Evolutionary conservation across 495 filamentous ascomycete genomes (phyloP).

Genomic region (Penicillium manginii): DNA sequence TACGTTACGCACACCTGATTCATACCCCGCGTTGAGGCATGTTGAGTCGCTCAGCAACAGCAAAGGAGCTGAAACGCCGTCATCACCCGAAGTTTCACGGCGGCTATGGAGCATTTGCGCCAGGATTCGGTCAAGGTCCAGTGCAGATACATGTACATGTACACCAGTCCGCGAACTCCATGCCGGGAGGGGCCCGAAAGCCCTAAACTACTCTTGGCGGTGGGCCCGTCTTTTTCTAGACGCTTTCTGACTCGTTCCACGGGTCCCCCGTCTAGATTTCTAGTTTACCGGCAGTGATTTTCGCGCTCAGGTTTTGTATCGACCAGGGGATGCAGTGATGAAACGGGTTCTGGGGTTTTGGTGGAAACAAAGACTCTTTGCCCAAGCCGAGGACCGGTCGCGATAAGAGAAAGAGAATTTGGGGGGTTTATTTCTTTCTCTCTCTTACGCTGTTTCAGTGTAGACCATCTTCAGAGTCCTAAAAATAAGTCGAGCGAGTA

Average conservation of each 20-base stretch:
- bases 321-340: neutral
- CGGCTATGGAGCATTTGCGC: neutral
- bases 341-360: neutral
- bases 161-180: neutral
- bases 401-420: neutral
- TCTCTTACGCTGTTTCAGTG: neutral
- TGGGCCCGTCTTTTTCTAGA: conserved; percentile 18
- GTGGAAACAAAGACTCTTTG: neutral
- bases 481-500: neutral
- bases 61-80: conserved; percentile 8
- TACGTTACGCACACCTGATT: conserved; percentile 6
- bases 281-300: neutral
- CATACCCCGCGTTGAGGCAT: conserved; percentile 11
- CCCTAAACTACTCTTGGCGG: conserved; percentile 12
- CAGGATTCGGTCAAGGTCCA: neutral
- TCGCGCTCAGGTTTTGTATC: neutral
- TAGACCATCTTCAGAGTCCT: neutral
- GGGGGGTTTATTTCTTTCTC: neutral
- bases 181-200: conserved; percentile 2
- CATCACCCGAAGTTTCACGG: conserved; percentile 2
- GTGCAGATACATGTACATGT: neutral
- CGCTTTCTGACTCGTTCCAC: conserved; percentile 17
- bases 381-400: neutral
- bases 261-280: conserved; percentile 4
- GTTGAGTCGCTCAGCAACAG: conserved; percentile 12